Percentiles rank a stretch among this genome's conserved stretches.
Evolutionary conservation across 495 filamentous ascomycete genomes (phyloP).

Genomic region (Oidiodendron maius): DNA sequence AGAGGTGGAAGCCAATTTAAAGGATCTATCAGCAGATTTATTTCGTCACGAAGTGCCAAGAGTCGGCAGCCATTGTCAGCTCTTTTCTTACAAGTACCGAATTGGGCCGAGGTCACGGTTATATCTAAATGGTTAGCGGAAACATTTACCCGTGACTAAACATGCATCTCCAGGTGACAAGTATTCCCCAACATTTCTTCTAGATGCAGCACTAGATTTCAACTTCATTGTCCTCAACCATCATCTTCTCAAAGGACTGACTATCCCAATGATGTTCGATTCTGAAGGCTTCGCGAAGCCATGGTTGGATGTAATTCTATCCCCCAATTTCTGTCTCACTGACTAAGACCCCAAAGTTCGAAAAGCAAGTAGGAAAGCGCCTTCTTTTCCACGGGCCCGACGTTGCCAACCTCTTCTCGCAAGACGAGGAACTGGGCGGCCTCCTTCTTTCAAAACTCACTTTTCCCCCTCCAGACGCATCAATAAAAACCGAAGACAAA

Average conservation of each 20-base stretch:
- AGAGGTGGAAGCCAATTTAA: too few species aligned
- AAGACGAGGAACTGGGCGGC: neutral
- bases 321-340: neutral
- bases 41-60: neutral
- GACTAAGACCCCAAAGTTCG: constrained; percentile 10
- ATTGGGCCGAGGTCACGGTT: constrained; percentile 8
- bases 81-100: too few species aligned
- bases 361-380: constrained; percentile 5
- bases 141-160: too few species aligned
- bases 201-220: too few species aligned
- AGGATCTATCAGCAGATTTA: too few species aligned
- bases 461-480: constrained; percentile 6
- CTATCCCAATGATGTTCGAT: neutral
- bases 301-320: constrained; percentile 5
- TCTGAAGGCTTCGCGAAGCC: constrained; percentile 7
- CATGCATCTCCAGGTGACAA: too few species aligned
- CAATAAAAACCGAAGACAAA: constrained; percentile 10
- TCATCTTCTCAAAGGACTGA: too few species aligned
- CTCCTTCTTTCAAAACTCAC: constrained; percentile 8
- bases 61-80: neutral
- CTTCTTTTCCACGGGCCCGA: constrained; percentile 4
- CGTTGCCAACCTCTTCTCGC: neutral
- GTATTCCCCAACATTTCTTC: too few species aligned
- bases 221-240: too few species aligned
- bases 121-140: neutral